Evolutionary conservation across 2,329 filamentous ascomycete genomes (phyloP), one percentile per base, ranked within the genome.

Genomic region (Saccharata proteae): DNA sequence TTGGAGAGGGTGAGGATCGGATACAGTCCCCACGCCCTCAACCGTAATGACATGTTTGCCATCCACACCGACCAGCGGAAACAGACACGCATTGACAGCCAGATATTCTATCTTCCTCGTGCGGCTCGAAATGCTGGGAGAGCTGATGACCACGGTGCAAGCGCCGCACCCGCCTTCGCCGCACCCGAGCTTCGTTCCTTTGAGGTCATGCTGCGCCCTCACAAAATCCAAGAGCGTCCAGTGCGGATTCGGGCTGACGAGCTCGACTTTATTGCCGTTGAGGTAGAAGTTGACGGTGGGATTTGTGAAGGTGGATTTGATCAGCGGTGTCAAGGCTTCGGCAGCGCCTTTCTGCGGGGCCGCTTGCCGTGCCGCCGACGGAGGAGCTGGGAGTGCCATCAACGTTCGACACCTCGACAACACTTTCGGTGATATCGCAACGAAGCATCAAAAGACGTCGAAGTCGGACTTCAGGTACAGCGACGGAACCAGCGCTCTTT

Each of bases 31-130:
- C 43, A 96, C 93, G 5, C 88, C 88, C 58, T 96, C 88, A 24
- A 96, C 76, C 2, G 88, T 96, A 50, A 96, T 86, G 52, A 96
- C 82, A 71, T 96, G 88, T 54, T 96, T 96, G 28, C 88, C 88
- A 55, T 96, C 88, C 26, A 96, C 70, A 41, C 84, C 92, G 36
- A 84, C 80, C 22, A 96, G 66, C 2, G 88, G 90, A 9, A 88
- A 88, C 29, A 96, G 63, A 52, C 88, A 96, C 14, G 88, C 88
- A 50, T 96, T 96, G 32, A 96, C 82, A 29, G 84, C 90, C 34
- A 88, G 81, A 64, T 96, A 86, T 50, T 93, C 93, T 45, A 94
- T 80, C 52, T 80, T 72, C 47, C 80, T 81, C 3, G 48, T 49
- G 36, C 56, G 45, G 3, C 16, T 14, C 7, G 24, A 29, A 17